Percentiles rank a stretch among this genome's conserved stretches.
These are phyloP conservation scores for Wickerhamiella occidentalis DNA, from an alignment of 805 yeast species.

Conservation along the genomic window DNA sequence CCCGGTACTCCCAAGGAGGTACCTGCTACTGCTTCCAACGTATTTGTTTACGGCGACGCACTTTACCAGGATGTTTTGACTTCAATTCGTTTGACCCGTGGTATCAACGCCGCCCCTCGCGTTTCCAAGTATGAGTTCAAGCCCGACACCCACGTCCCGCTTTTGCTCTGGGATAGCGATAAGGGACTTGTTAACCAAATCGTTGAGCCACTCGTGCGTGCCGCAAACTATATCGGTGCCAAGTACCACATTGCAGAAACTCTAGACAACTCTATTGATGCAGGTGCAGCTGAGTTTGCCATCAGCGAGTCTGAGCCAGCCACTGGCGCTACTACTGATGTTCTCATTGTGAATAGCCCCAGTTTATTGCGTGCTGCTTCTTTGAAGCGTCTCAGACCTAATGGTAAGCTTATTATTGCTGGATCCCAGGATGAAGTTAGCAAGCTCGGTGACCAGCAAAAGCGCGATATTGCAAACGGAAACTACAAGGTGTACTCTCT, in stretches of 20 bases:
- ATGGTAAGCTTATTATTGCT: slow-evolving; percentile 39
- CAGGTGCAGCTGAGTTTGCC: slow-evolving; percentile 59
- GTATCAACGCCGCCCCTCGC: slow-evolving; percentile 19
- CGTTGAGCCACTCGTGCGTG: slow-evolving; percentile 16
- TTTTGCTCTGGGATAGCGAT: slow-evolving; percentile 20
- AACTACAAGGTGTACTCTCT: slow-evolving; percentile 42
- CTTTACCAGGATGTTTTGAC: slow-evolving; percentile 65
- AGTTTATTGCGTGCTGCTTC: slow-evolving; percentile 40
- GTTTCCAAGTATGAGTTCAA: slow-evolving; percentile 38
- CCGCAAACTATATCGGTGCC: slow-evolving; percentile 28
- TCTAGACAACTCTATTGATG: slow-evolving; percentile 59
- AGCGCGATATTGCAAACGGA: slow-evolving; percentile 41
- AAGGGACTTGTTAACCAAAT: slow-evolving; percentile 16
- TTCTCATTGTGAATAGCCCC: slow-evolving; percentile 52
- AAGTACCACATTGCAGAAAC: slow-evolving; percentile 43
- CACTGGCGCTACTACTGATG: slow-evolving; percentile 36
- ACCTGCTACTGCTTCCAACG: slow-evolving; percentile 31
- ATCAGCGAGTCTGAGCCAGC: slow-evolving; percentile 31
- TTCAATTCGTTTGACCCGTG: slow-evolving; percentile 19
- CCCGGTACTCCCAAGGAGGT: slow-evolving; percentile 33
- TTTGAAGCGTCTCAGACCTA: slow-evolving; percentile 35
- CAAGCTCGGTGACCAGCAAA: slow-evolving; percentile 42
- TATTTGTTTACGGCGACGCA: slow-evolving; percentile 27
- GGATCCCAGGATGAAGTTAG: slow-evolving; percentile 37
- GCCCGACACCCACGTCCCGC: slow-evolving; percentile 37